Conservation (phyloP, 805 yeast species). For the Candida argentea region DNA sequence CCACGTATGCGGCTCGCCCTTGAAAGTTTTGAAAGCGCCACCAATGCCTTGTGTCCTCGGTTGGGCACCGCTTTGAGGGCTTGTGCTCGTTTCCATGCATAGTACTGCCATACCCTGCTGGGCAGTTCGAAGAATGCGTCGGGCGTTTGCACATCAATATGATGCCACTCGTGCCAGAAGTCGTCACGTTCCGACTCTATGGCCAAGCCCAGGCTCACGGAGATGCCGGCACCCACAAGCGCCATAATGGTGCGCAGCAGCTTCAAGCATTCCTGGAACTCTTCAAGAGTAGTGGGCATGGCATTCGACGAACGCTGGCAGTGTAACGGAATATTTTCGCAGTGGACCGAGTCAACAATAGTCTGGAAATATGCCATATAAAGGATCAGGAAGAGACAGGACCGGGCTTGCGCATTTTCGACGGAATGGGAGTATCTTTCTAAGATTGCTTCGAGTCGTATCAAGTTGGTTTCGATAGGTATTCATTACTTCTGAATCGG, state of each 20-base stretch:
- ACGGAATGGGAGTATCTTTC: too few relatives aligned
- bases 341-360: too few relatives aligned
- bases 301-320: too few relatives aligned
- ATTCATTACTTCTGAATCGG: too few relatives aligned
- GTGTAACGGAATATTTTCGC: too few relatives aligned
- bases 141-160: slow-evolving; percentile 83
- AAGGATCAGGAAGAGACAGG: not conserved
- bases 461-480: too few relatives aligned
- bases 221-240: slow-evolving; percentile 75
- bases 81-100: slow-evolving; percentile 53
- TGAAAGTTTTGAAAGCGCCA: slow-evolving; percentile 41
- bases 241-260: slow-evolving; percentile 42
- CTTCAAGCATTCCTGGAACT: slow-evolving; percentile 42
- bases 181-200: slow-evolving; percentile 68
- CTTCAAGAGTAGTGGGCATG: slow-evolving; percentile 17
- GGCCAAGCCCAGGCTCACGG: slow-evolving; percentile 68
- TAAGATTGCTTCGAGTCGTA: too few relatives aligned
- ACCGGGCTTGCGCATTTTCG: not conserved
- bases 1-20: slow-evolving; percentile 5
- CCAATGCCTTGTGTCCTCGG: slow-evolving; percentile 60
- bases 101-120: slow-evolving; percentile 84
- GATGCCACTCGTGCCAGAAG: slow-evolving; percentile 65
- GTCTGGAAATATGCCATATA: too few relatives aligned
- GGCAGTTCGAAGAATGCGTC: slow-evolving; percentile 83
- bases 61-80: slow-evolving; percentile 68